Conservation (phyloP, 805 yeast genomes). For the Naumovozyma baii region DNA sequence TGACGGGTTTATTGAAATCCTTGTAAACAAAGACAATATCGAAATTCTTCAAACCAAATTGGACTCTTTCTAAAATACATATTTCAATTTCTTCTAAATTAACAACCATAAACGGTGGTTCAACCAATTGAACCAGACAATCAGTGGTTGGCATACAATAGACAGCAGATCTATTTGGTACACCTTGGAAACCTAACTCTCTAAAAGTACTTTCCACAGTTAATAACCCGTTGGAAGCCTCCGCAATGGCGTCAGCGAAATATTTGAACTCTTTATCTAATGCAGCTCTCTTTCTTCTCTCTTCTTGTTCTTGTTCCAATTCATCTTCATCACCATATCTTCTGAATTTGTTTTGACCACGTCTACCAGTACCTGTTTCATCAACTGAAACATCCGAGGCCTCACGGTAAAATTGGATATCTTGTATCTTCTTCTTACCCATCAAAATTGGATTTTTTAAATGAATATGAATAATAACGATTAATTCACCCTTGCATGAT, state of each 20-base stretch:
- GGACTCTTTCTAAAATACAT: slow-evolving; percentile 93
- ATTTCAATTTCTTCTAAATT: slow-evolving; percentile 87
- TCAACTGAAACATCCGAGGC: slow-evolving; percentile 94
- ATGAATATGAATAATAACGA: slow-evolving; percentile 87
- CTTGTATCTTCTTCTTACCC: slow-evolving; percentile 91
- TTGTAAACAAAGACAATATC: slow-evolving; percentile 95
- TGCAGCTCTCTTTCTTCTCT: slow-evolving; percentile 80
- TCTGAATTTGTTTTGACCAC: slow-evolving; percentile 57
- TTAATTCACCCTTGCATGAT: slow-evolving; percentile 89
- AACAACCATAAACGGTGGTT: slow-evolving; percentile 89
- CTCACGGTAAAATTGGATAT: slow-evolving; percentile 92
- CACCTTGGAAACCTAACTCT: slow-evolving; percentile 95
- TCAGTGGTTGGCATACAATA: slow-evolving; percentile 95
- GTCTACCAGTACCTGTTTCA: slow-evolving; percentile 90
- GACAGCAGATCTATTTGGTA: slow-evolving; percentile 89
- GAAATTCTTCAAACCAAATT: slow-evolving; percentile 91
- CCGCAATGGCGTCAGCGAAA: slow-evolving; percentile 86
- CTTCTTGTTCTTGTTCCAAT: slow-evolving; percentile 96
- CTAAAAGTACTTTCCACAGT: slow-evolving; percentile 92
- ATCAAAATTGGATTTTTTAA: slow-evolving; percentile 87
- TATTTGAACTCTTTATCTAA: slow-evolving; percentile 85
- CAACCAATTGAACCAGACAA: slow-evolving; percentile 86
- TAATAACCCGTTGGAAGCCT: slow-evolving; percentile 69
- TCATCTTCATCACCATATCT: slow-evolving; percentile 98
- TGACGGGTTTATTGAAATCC: slow-evolving; percentile 79